Percentiles rank a stretch among this genome's conserved stretches.
Evolutionary conservation across 345 rosid genomes (phyloP).

Genomic region (Bretschneidera sinensis): DNA sequence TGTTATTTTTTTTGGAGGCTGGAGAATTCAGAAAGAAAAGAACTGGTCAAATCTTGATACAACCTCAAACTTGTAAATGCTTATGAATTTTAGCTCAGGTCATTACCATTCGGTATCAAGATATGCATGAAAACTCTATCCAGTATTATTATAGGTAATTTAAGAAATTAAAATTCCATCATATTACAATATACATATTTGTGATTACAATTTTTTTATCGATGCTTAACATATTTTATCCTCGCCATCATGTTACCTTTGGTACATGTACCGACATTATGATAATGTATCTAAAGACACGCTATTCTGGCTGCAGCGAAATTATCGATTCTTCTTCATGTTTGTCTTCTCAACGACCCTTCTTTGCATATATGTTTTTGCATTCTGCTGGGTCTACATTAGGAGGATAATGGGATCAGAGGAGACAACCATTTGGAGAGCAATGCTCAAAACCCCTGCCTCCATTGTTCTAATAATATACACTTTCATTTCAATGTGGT

Average conservation of each 20-base stretch:
- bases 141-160: too few species aligned
- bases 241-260: background rate
- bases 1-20: background rate
- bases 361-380: constrained; percentile 84
- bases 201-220: too few species aligned
- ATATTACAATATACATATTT: too few species aligned
- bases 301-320: constrained; percentile 59
- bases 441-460: constrained; percentile 48
- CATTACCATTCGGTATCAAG: too few species aligned
- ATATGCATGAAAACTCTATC: too few species aligned
- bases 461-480: constrained; percentile 79
- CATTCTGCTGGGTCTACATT: constrained; percentile 95
- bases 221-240: too few species aligned
- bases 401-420: constrained; percentile 63
- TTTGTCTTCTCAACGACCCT: constrained; percentile 83
- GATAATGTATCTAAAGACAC: background rate
- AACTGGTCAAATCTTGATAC: background rate
- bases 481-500: constrained; percentile 95
- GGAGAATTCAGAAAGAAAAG: too few species aligned
- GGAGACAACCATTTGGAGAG: constrained; percentile 37
- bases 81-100: background rate
- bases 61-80: background rate
- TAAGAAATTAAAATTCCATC: too few species aligned
- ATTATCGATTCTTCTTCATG: constrained; percentile 95
- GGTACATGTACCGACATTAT: background rate